Evolutionary conservation across 441 rosid species (phyloP), one percentile per base, ranked within the genome.

Genomic region (Brassica balearica): DNA sequence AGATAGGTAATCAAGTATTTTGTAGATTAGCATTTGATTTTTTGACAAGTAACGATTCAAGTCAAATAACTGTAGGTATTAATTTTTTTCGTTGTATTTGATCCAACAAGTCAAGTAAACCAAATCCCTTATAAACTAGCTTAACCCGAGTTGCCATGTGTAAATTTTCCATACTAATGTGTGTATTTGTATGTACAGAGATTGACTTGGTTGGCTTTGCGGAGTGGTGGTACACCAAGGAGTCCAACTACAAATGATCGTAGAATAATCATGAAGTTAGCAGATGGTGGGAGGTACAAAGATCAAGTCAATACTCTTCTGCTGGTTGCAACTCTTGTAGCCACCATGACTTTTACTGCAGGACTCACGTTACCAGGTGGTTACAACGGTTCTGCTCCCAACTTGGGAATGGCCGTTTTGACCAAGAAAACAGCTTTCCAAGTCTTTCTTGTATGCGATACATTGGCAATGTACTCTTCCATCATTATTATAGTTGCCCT

Each of bases 151-250:
- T 53, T 53, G 20, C 58, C 58, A 53, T 53, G 20, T 53, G 10
- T 15, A n/a, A 48, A 48, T 48, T 48, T 46, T 53, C 58, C 20
- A 53, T 53, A 14, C 58, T 15, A 15, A 58, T 58, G 6, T 58
- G 25, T 20, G 62, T 51, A 12, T 32, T 43, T 25, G 11, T 46
- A 8, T 58, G 23, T 58, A 58, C 71, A 74, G 67, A 51, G 53
- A 41, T 68, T 62, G 59, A 79, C 67, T 61, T 61, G 74, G 71
- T n/a, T 60, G 55, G 63, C 78, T 60, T 51, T 68, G 61, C 10
- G 4, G 3, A 7, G 4, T 69, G 63, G 48, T 27, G 15, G 48
- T 69, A 41, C 63, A 55, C 73, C 73, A 55, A 53, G 46, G 11
- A 58, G 5, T 58, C 27, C 62, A 58, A 19, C 62, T 58, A 58